These are phyloP conservation scores for Podospora fimiseda DNA, from an alignment of 495 filamentous ascomycete species.

Conservation along the genomic window DNA sequence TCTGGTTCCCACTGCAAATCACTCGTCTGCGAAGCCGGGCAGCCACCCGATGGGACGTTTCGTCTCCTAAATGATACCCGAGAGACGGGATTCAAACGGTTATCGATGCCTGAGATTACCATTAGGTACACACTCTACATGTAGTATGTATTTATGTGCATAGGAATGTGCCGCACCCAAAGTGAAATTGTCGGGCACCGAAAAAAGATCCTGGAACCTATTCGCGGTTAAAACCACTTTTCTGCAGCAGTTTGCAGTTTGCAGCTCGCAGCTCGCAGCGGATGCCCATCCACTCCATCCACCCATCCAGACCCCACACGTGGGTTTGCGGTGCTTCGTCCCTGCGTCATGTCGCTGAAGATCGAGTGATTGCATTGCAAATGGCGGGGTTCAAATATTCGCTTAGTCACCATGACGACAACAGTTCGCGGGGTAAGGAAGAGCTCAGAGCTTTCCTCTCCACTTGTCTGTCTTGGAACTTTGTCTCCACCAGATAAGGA, in stretches of 20 bases:
- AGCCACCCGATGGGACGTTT: neutral
- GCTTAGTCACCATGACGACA: slow-evolving; percentile 4
- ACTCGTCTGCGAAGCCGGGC: neutral
- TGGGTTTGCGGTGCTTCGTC: neutral
- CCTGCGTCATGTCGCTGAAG: neutral
- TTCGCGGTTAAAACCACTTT: neutral
- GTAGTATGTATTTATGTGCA: too few relatives aligned
- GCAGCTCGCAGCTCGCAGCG: too few relatives aligned
- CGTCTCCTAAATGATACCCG: too few relatives aligned
- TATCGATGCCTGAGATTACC: too few relatives aligned
- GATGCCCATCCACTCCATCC: neutral
- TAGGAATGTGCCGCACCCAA: too few relatives aligned
- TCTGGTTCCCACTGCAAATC: neutral
- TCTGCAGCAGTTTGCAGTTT: neutral
- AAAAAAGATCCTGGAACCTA: too few relatives aligned
- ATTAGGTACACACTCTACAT: too few relatives aligned
- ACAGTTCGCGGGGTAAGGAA: neutral
- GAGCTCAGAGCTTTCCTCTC: too few relatives aligned
- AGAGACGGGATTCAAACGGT: neutral
- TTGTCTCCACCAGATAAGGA: neutral
- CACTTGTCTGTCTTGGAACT: too few relatives aligned
- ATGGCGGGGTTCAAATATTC: neutral
- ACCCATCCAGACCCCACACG: neutral
- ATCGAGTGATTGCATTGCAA: neutral
- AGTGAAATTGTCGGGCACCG: too few relatives aligned